Base-by-base conservation (phyloP, 2,329 filamentous ascomycete genomes). In the Stemphylium vesicarium region DNA sequence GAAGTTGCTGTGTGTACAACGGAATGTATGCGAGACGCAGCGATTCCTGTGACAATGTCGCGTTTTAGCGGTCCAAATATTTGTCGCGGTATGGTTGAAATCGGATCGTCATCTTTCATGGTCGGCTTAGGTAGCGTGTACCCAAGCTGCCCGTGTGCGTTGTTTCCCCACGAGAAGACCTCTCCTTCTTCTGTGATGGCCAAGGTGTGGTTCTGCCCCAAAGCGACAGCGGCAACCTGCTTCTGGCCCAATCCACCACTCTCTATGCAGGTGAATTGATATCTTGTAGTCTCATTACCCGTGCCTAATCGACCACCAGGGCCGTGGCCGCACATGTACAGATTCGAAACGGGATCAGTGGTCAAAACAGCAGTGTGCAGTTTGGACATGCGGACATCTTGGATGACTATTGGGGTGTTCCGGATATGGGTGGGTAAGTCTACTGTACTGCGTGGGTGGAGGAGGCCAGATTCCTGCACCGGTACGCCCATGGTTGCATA, bases 121-220 rank as follows among this genome's bases (percentile, higher is more conserved):
- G 80, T 75, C 1, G 88, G 84, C 59, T 82, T 81, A 1, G 92
- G 91, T 13, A 96, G 79, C 15, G 84, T 79, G 72, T 96, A 98
- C 4, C 95, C 95, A 12, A 99, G 82, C 72, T 98, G 94, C 1
- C 89, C 92, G 70, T 86, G 88, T 7, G 84, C 87, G 67, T 97
- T 98, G 62, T 89, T 90, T 7, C 95, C 95, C 95, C 95, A 99
- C 1, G 92, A 95, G 81, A 91, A 96, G 5, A 96, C 85, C 63
- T 96, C 91, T n/a, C 95, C 94, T 48, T 88, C 83, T n/a, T 87
- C 87, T 3, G 91, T 90, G 5, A 98, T 80, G 1, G 92, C 94
- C 72, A 99, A 82, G 3, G 90, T 91, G 72, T 99, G 95, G 63
- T 96, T 95, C 70, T 96, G 91, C 0, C 95, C 95, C 3, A 99